Conservation (phyloP, 225 moss, liverwort and hornwort genomes). For the Sphagnum tenellum region DNA sequence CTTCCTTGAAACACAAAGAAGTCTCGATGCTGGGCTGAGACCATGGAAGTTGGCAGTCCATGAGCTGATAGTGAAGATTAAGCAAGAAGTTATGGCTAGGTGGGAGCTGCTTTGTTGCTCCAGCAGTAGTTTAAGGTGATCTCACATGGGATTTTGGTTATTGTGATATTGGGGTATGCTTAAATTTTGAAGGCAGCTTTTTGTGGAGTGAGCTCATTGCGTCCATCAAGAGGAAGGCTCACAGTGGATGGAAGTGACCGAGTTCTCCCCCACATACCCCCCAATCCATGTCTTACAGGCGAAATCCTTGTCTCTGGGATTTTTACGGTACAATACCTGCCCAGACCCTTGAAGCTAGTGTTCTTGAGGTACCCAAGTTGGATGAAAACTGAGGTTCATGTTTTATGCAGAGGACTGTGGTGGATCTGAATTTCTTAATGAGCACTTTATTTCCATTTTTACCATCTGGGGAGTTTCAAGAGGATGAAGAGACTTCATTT, state of each 20-base stretch:
- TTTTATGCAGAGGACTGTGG: conserved; percentile 44
- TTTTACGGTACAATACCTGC: conserved; percentile 43
- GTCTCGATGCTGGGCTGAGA: no score
- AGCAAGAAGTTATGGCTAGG: no score
- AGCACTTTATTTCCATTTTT: conserved; percentile 31
- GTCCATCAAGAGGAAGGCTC: conserved; percentile 61
- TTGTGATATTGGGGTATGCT: not conserved
- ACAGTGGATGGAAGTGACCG: conserved; percentile 38
- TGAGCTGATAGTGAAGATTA: no score
- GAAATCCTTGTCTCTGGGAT: conserved; percentile 46
- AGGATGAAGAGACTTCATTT: conserved; percentile 4
- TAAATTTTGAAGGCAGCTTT: conserved; percentile 51
- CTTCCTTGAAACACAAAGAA: no score
- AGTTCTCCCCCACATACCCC: conserved; percentile 24
- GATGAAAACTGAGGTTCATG: conserved; percentile 5
- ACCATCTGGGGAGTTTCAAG: conserved; percentile 9
- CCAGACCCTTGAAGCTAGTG: conserved; percentile 1
- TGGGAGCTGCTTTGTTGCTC: no score
- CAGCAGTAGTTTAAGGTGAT: not conserved
- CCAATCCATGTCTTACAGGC: conserved; percentile 25
- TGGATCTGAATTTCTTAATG: conserved; percentile 51
- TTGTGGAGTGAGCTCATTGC: conserved; percentile 65
- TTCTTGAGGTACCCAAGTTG: not conserved
- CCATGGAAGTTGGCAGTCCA: no score
- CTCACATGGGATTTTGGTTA: not conserved